A percentile compares a stretch with the other conserved stretches of the same genome.
These are phyloP conservation scores for Phytopythium aichiense DNA, from an alignment of 352 stramenopile species.

Conservation along the genomic window DNA sequence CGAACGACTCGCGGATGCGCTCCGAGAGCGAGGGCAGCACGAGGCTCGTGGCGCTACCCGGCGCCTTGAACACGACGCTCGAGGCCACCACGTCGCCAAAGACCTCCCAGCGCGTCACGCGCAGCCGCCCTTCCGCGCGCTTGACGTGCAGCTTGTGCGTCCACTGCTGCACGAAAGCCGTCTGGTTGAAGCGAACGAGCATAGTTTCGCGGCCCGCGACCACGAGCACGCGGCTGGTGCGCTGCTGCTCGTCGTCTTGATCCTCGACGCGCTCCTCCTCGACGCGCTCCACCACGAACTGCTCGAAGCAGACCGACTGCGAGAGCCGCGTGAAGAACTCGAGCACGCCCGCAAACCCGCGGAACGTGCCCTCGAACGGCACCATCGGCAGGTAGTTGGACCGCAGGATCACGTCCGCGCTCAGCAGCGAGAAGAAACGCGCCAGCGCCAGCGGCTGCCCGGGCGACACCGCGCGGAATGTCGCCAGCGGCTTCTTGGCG, in stretches of 20 bases:
- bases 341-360: conserved; percentile 65
- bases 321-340: conserved; percentile 74
- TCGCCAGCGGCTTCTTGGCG: conserved; percentile 45
- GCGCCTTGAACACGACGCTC: conserved; percentile 79
- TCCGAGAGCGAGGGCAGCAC: conserved; percentile 75
- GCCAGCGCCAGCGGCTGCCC: conserved; percentile 55
- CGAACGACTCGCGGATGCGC: conserved; percentile 79
- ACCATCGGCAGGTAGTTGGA: conserved; percentile 90
- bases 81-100: conserved; percentile 85
- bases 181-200: conserved; percentile 78
- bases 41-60: conserved; percentile 74
- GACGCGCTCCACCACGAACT: conserved; percentile 74
- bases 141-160: conserved; percentile 86
- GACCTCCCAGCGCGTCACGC: conserved; percentile 78
- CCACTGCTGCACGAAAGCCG: conserved; percentile 86
- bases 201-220: conserved; percentile 78
- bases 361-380: conserved; percentile 83
- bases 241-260: conserved; percentile 12
- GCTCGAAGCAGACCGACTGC: conserved; percentile 65
- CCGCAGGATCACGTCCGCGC: conserved; percentile 68
- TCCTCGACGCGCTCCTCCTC: conserved; percentile 49
- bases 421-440: conserved; percentile 79
- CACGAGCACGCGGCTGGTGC: conserved; percentile 54
- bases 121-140: conserved; percentile 28
- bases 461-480: conserved; percentile 40